Evolutionary conservation across 129 eudicot species (phyloP).

Genomic region (Glebionis coronaria): DNA sequence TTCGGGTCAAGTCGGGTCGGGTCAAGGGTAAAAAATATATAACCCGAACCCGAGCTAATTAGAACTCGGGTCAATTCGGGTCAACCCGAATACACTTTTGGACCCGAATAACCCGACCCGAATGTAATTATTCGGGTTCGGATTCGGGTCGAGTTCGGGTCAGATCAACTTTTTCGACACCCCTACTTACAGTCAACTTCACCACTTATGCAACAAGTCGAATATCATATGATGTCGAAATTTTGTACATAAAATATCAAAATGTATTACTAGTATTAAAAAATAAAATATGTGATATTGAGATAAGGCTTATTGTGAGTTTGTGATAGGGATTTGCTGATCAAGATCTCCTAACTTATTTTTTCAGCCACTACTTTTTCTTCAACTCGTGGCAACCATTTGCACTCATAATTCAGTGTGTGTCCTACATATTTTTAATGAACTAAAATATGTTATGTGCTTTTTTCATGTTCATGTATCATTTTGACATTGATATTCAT

Average conservation of each 20-base stretch:
- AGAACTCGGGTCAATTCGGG: too few species aligned
- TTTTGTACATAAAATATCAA: not conserved
- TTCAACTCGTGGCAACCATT: conserved; percentile 34
- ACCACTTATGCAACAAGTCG: conserved; percentile 18
- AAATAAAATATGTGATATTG: not conserved
- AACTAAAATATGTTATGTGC: not conserved
- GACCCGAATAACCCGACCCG: too few species aligned
- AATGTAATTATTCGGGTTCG: too few species aligned
- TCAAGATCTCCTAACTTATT: conserved; percentile 14
- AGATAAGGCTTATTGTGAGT: conserved; percentile 7
- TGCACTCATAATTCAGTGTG: conserved; percentile 24
- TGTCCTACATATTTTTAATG: not conserved
- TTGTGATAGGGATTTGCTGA: conserved; percentile 41
- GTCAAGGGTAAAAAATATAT: too few species aligned
- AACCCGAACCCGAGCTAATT: too few species aligned
- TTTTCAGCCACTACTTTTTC: conserved; percentile 34
- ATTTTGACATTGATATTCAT: too few species aligned
- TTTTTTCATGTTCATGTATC: too few species aligned
- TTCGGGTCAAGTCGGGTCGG: too few species aligned
- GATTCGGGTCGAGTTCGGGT: too few species aligned
- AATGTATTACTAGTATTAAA: too few species aligned
- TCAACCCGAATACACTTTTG: too few species aligned
- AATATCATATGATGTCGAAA: not conserved
- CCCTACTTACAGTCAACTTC: not conserved
- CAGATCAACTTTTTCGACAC: too few species aligned